These are phyloP conservation scores for Teunomyces atbi DNA, from an alignment of 805 yeast species.

Conservation along the genomic window DNA sequence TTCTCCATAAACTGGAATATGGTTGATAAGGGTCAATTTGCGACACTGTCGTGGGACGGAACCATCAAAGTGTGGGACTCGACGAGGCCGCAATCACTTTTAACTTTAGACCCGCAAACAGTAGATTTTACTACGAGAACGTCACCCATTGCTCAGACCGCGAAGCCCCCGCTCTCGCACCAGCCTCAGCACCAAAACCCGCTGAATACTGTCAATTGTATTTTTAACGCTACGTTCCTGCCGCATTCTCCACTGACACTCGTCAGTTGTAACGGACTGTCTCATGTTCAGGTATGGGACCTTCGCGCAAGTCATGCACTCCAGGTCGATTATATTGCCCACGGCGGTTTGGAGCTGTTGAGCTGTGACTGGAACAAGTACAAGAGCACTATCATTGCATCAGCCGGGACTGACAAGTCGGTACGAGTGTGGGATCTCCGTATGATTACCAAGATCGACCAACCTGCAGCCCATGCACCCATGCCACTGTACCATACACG, in stretches of 20 bases:
- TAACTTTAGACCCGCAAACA: conserved; percentile 46
- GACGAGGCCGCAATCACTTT: conserved; percentile 49
- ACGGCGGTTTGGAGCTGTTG: conserved; percentile 76
- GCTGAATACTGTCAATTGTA: conserved; percentile 50
- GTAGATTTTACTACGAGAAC: conserved; percentile 27
- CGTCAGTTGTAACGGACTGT: conserved; percentile 70
- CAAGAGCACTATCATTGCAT: conserved; percentile 71
- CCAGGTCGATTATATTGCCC: conserved; percentile 63
- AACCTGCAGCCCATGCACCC: conserved; percentile 33
- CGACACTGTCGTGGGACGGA: conserved; percentile 92
- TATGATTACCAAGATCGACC: conserved; percentile 49
- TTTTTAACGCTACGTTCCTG: conserved; percentile 77
- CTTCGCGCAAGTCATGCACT: conserved; percentile 64
- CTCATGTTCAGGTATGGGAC: conserved; percentile 81
- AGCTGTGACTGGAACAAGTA: conserved; percentile 91
- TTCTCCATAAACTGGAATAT: conserved; percentile 73
- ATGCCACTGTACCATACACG: conserved; percentile 42
- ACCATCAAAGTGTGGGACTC: conserved; percentile 79
- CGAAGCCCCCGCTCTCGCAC: conserved; percentile 29
- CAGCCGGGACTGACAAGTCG: conserved; percentile 89
- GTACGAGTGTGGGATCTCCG: conserved; percentile 87
- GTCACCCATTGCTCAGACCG: conserved; percentile 23
- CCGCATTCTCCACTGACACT: conserved; percentile 78
- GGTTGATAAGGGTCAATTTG: conserved; percentile 64
- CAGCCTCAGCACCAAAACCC: conserved; percentile 33